These are phyloP conservation scores for Podospora anserina DNA, from an alignment of 495 filamentous ascomycete genomes.

Conservation along the genomic window DNA sequence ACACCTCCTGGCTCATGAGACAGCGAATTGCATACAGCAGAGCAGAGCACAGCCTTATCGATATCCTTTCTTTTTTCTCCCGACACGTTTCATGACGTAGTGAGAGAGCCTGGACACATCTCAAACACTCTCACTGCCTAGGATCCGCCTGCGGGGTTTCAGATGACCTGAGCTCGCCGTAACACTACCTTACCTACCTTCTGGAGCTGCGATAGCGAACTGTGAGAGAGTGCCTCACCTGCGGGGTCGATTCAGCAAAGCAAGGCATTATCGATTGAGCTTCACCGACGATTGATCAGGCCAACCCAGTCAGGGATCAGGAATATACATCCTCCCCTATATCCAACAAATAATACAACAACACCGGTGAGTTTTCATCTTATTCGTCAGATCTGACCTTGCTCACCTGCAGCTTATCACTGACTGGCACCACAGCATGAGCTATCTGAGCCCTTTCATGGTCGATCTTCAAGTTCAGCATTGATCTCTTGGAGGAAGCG, in stretches of 20 bases:
- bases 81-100: background rate
- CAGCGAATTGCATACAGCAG: background rate
- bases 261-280: background rate
- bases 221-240: background rate
- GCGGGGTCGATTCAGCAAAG: background rate
- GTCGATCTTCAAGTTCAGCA: background rate
- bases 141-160: background rate
- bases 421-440: background rate
- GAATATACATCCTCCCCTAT: background rate
- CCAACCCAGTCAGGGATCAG: background rate
- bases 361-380: background rate
- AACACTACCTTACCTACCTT: background rate
- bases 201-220: background rate
- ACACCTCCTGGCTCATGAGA: background rate
- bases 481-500: background rate
- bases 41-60: constrained; percentile 7
- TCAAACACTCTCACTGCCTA: background rate
- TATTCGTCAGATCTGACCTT: background rate
- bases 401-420: background rate
- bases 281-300: background rate
- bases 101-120: background rate
- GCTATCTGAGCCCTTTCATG: background rate
- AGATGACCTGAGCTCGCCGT: background rate
- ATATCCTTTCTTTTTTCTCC: constrained; percentile 4
- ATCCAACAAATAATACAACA: background rate